phyloP scores from a whole-genome alignment of 495 filamentous ascomycete genomes.

The Bombardia bombarda region DNA sequence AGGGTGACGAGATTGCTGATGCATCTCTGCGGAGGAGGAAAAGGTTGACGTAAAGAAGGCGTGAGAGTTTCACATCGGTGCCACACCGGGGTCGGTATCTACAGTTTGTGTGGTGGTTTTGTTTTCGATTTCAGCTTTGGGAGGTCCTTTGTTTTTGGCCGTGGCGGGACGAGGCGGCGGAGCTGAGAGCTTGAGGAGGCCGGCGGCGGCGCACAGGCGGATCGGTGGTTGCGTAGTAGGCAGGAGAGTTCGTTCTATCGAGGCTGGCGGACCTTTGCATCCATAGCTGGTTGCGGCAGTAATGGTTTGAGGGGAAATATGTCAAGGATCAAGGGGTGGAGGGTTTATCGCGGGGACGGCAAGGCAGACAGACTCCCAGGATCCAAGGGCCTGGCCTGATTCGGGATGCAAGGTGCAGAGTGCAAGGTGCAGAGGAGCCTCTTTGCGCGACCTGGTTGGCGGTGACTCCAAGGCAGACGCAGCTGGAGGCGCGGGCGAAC shows the following conservation, averaged over 20 bases:
- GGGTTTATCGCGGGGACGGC: too few species aligned
- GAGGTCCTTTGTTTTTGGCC: too few species aligned
- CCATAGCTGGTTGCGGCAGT: too few species aligned
- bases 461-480: constrained; percentile 23
- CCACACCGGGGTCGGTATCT: neutral
- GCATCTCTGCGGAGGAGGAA: constrained; percentile 46
- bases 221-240: constrained; percentile 1
- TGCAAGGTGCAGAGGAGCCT: neutral
- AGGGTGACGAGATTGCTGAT: constrained; percentile 73
- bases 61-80: constrained; percentile 15
- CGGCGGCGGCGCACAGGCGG: neutral
- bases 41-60: neutral
- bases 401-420: neutral
- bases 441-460: constrained; percentile 15
- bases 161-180: too few species aligned
- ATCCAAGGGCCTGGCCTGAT: neutral
- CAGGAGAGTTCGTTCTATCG: constrained; percentile 6
- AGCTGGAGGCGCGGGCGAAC: neutral
- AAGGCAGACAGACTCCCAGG: too few species aligned
- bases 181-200: neutral
- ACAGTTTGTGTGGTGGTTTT: neutral
- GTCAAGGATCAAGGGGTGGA: too few species aligned
- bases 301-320: too few species aligned
- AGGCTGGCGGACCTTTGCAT: constrained; percentile 16
- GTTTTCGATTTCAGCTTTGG: neutral